Evolutionary conservation across 768 basidiomycete species (phyloP), one percentile per base, ranked within the genome.

Genomic region (Cubamyces sp.): DNA sequence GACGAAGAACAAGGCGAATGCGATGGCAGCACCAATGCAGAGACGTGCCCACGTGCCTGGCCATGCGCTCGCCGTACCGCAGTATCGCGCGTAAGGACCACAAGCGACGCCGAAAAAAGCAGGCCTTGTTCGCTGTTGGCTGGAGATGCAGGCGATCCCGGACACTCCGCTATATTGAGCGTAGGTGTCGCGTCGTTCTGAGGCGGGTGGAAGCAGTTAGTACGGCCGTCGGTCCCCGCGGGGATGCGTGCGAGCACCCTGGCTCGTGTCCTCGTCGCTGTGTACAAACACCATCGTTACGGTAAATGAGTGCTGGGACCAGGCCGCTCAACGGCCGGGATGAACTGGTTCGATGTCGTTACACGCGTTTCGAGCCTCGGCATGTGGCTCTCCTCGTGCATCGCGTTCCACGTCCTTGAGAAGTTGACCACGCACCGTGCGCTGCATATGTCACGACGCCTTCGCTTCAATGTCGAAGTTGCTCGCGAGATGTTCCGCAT

Each of bases 371-470:
- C 52, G 46, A 63, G 28, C 46, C 26, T 43, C 62, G 62, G 53
- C 56, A 52, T 53, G 51, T 52, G 57, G 49, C 45, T 34, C 26
- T 47, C 54, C 61, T 62, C 55, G 55, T 62, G 61, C 50, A 52
- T 40, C 21, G 46, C 26, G 30, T 63, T 53, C 62, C 62, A 58
- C 56, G 62, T 54, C 62, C 62, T 58, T 63, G 62, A 54, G 57
- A 63, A 59, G 56, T 47, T 28, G 50, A 54, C 46, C 57, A 57
- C 62, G 56, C 52, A 58, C 62, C 62, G 46, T 48, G 45, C 43
- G 45, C 37, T 49, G 56, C 14, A 18, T 34, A 59, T 59, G 57
- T 51, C 57, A 59, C 51, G 43, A 41, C 41, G 49, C 41, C 57
- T 59, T 52, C 49, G 41, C 41, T 59, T 59, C 57, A 59, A 52